Conservation (phyloP, 495 filamentous ascomycete genomes). For the Penicillium cataractarum region DNA sequence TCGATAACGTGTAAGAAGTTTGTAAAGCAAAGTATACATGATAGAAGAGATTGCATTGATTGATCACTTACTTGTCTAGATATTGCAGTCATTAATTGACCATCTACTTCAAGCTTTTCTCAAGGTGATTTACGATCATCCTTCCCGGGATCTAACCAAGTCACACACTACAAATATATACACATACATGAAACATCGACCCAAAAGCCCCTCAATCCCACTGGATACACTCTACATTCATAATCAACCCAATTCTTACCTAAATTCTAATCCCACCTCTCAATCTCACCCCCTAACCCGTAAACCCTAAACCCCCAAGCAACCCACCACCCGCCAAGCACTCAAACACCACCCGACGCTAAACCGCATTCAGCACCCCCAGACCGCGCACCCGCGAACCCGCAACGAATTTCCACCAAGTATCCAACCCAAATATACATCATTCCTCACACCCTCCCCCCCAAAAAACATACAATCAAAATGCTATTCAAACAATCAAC, state of each 20-base stretch:
- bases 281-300: not conserved
- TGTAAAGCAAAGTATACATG: not conserved
- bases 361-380: slow-evolving; percentile 20
- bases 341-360: slow-evolving; percentile 15
- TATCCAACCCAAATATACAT: slow-evolving; percentile 7
- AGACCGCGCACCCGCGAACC: slow-evolving; percentile 11
- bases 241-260: not conserved
- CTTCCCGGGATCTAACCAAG: not conserved
- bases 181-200: not conserved
- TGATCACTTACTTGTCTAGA: too few relatives aligned
- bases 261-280: not conserved
- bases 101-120: not conserved
- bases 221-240: not conserved
- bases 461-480: slow-evolving; percentile 6
- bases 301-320: not conserved
- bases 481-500: slow-evolving; percentile 23
- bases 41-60: not conserved
- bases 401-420: slow-evolving; percentile 8
- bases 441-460: not conserved
- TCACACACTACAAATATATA: not conserved
- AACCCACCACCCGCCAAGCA: not conserved
- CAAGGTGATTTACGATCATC: not conserved
- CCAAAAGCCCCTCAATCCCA: not conserved
- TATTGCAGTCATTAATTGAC: not conserved
- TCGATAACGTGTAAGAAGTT: not conserved